Conservation (phyloP, 352 stramenopile species). For the Globisporangium sylvaticum region DNA sequence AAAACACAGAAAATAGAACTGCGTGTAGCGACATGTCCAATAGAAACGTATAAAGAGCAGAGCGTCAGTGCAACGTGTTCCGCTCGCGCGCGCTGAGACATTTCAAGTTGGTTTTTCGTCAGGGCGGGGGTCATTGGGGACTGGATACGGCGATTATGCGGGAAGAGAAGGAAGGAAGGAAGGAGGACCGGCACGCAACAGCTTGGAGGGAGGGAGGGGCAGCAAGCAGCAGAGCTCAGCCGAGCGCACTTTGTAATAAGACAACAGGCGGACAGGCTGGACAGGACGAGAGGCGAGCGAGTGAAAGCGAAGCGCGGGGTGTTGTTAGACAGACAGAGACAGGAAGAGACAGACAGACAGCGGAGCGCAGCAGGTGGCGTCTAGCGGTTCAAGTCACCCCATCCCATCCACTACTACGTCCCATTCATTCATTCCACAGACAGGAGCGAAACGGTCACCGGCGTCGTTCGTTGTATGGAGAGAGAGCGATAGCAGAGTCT, state of each 20-base stretch:
- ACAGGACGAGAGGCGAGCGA: background rate
- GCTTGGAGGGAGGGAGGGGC: background rate
- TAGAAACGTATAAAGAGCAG: background rate
- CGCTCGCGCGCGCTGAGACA: background rate
- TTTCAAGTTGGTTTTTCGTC: constrained; percentile 4
- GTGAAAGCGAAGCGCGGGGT: background rate
- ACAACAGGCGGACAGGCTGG: constrained; percentile 1
- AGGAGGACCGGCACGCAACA: background rate
- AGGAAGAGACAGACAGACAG: no score
- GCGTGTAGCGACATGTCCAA: no score
- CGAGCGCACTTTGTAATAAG: constrained; percentile 1
- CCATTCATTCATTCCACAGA: background rate
- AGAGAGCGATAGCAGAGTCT: background rate
- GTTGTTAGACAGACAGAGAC: no score
- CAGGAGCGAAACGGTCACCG: background rate
- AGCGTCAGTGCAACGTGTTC: background rate
- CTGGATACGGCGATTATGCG: constrained; percentile 6
- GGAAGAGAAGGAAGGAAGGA: background rate
- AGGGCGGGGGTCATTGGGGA: background rate
- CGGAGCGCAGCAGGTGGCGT: background rate
- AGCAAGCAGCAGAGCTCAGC: background rate
- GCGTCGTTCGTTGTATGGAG: constrained; percentile 8
- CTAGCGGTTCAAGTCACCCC: background rate
- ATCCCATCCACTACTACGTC: background rate
- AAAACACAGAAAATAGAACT: background rate